A percentile compares a stretch with the other conserved stretches of the same genome.
phyloP scores from a whole-genome alignment of 176 grass and related monocot species.

The Dactylis glomerata region DNA sequence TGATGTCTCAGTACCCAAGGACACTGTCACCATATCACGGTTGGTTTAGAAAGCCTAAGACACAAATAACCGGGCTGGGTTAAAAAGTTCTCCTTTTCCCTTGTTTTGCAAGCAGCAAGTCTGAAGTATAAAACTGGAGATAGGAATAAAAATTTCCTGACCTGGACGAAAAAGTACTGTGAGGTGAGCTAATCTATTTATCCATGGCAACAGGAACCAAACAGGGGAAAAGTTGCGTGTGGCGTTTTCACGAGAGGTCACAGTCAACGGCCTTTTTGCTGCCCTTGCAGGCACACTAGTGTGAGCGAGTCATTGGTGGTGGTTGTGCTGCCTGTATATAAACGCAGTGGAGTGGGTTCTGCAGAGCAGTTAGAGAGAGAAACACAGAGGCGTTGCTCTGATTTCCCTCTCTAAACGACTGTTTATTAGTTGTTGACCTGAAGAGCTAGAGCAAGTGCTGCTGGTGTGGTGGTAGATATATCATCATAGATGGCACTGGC shows the following conservation, averaged over 20 bases:
- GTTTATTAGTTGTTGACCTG: slow-evolving; percentile 47
- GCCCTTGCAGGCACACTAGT: slow-evolving; percentile 29
- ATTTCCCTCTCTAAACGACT: slow-evolving; percentile 37
- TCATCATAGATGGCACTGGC: slow-evolving; percentile 16
- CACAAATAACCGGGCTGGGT: slow-evolving; percentile 48
- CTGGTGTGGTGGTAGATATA: neutral
- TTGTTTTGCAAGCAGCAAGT: slow-evolving; percentile 37
- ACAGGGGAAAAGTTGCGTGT: slow-evolving; percentile 34
- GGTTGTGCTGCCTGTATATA: slow-evolving; percentile 42
- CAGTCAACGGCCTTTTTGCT: slow-evolving; percentile 57
- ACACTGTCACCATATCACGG: slow-evolving; percentile 23
- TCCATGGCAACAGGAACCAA: slow-evolving; percentile 9
- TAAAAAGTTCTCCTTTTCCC: slow-evolving; percentile 41
- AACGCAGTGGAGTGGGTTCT: slow-evolving; percentile 20
- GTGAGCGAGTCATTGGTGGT: neutral
- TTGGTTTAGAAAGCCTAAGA: slow-evolving; percentile 38
- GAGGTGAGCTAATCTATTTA: slow-evolving; percentile 18
- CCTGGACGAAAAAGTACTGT: slow-evolving; percentile 41
- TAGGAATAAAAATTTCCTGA: slow-evolving; percentile 14
- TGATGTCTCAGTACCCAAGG: slow-evolving; percentile 24
- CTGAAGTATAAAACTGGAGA: neutral
- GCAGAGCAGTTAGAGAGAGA: slow-evolving; percentile 25
- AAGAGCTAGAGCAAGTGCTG: slow-evolving; percentile 5
- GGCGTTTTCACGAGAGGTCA: slow-evolving; percentile 52
- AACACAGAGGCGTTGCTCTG: neutral